phyloP scores from a whole-genome alignment of 2,329 filamentous ascomycete genomes.

The Trichoderma simmonsii region DNA sequence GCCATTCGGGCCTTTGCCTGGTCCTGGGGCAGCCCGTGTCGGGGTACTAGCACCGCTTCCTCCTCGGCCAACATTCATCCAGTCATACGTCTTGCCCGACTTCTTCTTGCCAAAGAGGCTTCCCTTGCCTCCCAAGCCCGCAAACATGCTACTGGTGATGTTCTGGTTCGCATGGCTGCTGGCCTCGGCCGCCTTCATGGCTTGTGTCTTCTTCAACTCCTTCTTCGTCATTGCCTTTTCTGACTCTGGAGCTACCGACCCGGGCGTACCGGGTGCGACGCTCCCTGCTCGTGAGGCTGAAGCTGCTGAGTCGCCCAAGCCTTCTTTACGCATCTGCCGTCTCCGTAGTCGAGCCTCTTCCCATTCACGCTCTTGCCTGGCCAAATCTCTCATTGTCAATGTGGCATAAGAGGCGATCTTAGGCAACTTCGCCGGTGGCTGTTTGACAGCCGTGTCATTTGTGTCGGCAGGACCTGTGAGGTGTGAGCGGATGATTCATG shows the following conservation, averaged over 20 bases:
- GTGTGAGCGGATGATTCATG: neutral
- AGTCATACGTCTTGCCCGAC: constrained; percentile 66
- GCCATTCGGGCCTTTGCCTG: constrained; percentile 35
- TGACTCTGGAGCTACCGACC: constrained; percentile 59
- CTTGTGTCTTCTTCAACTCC: constrained; percentile 70
- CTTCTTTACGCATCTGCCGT: constrained; percentile 61
- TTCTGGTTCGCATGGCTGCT: constrained; percentile 81
- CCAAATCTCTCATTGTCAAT: constrained; percentile 57
- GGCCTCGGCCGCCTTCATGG: constrained; percentile 74
- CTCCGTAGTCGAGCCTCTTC: constrained; percentile 71
- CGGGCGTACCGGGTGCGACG: constrained; percentile 58
- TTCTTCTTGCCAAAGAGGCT: constrained; percentile 57
- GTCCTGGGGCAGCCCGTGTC: constrained; percentile 34
- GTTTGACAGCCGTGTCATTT: constrained; percentile 34
- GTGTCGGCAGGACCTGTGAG: constrained; percentile 40
- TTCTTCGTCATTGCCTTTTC: constrained; percentile 81
- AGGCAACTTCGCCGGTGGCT: constrained; percentile 44
- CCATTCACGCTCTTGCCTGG: constrained; percentile 62
- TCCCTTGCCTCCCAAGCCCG: constrained; percentile 61
- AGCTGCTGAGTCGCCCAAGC: constrained; percentile 49
- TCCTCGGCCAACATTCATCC: constrained; percentile 60
- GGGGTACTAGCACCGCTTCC: constrained; percentile 55
- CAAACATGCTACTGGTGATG: constrained; percentile 72
- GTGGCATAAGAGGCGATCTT: constrained; percentile 51
- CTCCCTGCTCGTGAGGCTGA: constrained; percentile 53